Percentiles rank a stretch among this genome's conserved stretches.
phyloP scores from a whole-genome alignment of 805 yeast genomes.

The Wickerhamiella hasegawae region DNA sequence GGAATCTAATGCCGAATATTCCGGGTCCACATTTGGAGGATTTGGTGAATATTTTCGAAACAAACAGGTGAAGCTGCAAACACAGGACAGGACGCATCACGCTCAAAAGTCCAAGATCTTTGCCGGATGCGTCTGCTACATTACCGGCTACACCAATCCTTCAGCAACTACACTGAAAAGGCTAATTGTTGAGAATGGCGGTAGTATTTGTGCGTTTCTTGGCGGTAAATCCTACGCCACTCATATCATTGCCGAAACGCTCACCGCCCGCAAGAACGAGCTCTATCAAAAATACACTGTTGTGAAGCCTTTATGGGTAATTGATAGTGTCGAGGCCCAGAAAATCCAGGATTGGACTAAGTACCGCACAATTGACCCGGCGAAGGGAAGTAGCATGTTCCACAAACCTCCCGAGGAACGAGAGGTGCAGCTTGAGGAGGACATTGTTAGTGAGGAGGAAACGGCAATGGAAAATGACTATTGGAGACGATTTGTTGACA shows the following conservation, averaged over 20 bases:
- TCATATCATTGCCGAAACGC: conserved; percentile 63
- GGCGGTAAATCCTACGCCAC: conserved; percentile 60
- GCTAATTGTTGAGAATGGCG: conserved; percentile 64
- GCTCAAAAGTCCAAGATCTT: conserved; percentile 41
- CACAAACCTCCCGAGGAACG: neutral
- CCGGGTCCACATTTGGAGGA: conserved; percentile 38
- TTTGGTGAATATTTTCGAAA: conserved; percentile 47
- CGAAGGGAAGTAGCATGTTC: neutral
- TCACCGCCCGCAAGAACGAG: conserved; percentile 60
- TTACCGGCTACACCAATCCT: conserved; percentile 84
- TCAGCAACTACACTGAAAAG: conserved; percentile 58
- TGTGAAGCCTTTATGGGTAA: conserved; percentile 71
- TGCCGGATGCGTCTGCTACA: conserved; percentile 46
- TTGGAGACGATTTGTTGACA: neutral
- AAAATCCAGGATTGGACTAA: conserved; percentile 52
- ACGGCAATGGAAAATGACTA: neutral
- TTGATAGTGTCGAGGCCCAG: conserved; percentile 38
- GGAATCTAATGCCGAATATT: conserved; percentile 1
- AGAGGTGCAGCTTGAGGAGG: neutral
- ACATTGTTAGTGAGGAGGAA: neutral
- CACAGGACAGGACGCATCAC: conserved; percentile 17
- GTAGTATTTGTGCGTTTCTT: conserved; percentile 52
- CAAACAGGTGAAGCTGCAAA: conserved; percentile 48
- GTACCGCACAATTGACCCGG: conserved; percentile 30
- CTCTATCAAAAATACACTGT: conserved; percentile 58